Conservation (phyloP, 1,139 yeast genomes). For the Trichomonascaceae sp. region DNA sequence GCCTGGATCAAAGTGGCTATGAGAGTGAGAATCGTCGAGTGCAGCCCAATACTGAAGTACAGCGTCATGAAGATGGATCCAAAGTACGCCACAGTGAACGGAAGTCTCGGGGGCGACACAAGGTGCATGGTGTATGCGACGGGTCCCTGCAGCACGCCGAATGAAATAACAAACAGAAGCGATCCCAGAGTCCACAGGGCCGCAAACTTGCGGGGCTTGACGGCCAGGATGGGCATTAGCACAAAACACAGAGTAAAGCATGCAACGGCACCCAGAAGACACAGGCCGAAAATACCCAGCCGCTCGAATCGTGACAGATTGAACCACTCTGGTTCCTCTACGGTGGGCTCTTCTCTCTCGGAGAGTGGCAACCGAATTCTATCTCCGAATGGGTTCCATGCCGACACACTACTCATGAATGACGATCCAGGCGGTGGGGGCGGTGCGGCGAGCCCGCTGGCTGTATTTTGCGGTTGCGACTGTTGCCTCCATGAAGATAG, state of each 20-base stretch:
- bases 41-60: constrained; percentile 37
- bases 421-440: constrained; percentile 3
- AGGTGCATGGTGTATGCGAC: constrained; percentile 63
- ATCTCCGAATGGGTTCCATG: constrained; percentile 7
- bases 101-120: constrained; percentile 58
- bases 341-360: constrained; percentile 11
- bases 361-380: constrained; percentile 8
- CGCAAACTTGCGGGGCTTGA: constrained; percentile 87
- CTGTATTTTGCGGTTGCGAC: too few relatives aligned
- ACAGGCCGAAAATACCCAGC: constrained; percentile 61
- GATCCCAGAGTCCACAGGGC: constrained; percentile 81
- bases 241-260: constrained; percentile 77
- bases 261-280: constrained; percentile 60
- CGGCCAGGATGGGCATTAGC: constrained; percentile 76
- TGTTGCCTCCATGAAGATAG: background rate
- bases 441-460: too few relatives aligned
- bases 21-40: constrained; percentile 65
- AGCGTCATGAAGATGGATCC: constrained; percentile 59
- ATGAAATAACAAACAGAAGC: constrained; percentile 69
- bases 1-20: constrained; percentile 66
- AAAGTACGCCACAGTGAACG: constrained; percentile 71
- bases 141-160: constrained; percentile 90
- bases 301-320: constrained; percentile 65
- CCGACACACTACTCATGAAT: constrained; percentile 11
- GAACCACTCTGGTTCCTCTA: constrained; percentile 48